phyloP scores from a whole-genome alignment of 2,329 filamentous ascomycete species.

The Trichoderma atroviride region DNA sequence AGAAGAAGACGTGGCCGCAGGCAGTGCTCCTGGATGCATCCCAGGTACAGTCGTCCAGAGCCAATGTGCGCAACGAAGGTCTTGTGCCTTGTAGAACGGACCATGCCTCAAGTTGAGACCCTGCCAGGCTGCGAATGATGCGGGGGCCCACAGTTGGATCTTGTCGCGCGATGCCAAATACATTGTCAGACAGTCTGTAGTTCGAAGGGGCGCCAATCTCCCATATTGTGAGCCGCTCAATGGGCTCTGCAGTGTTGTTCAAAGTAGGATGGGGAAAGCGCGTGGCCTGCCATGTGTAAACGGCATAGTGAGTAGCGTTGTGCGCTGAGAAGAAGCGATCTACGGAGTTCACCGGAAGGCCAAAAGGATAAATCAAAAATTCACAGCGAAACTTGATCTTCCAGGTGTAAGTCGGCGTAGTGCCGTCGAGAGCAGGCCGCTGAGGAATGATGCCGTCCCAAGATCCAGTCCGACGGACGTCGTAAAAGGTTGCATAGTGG shows the following conservation, averaged over 20 bases:
- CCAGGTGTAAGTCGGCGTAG: slow-evolving; percentile 38
- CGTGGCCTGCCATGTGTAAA: slow-evolving; percentile 65
- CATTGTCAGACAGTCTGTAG: slow-evolving; percentile 56
- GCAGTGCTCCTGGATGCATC: slow-evolving; percentile 38
- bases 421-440: not conserved
- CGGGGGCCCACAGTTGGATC: slow-evolving; percentile 43
- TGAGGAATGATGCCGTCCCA: slow-evolving; percentile 9
- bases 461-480: slow-evolving; percentile 41
- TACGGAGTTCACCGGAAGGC: slow-evolving; percentile 55
- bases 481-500: slow-evolving; percentile 63
- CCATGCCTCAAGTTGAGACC: slow-evolving; percentile 55
- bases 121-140: slow-evolving; percentile 53
- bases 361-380: slow-evolving; percentile 62
- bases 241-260: not conserved
- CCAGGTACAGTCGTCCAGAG: slow-evolving; percentile 49
- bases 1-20: slow-evolving; percentile 52
- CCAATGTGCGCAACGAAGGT: slow-evolving; percentile 53
- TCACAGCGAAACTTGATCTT: slow-evolving; percentile 56
- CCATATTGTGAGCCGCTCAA: slow-evolving; percentile 61
- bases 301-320: slow-evolving; percentile 60
- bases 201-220: slow-evolving; percentile 55
- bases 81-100: slow-evolving; percentile 55
- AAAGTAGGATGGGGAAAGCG: slow-evolving; percentile 47
- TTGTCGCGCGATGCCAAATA: slow-evolving; percentile 36
- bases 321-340: slow-evolving; percentile 67